Conservation (phyloP, 768 basidiomycete species). For the Melanogaster broomeanus region DNA sequence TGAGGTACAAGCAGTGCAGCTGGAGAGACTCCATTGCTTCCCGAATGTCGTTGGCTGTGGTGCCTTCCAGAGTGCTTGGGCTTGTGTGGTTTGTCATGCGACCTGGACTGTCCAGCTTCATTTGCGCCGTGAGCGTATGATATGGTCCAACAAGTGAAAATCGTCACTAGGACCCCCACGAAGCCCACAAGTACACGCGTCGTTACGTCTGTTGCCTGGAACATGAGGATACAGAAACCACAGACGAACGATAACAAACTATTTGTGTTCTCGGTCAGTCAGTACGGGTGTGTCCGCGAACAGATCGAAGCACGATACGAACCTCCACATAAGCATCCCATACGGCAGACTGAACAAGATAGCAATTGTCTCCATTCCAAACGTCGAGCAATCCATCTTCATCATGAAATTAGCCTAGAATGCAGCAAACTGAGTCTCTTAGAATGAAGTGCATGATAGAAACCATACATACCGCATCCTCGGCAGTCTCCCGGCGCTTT, state of each 20-base stretch:
- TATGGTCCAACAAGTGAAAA: not conserved
- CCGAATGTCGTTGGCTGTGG: too few relatives aligned
- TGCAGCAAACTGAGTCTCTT: not conserved
- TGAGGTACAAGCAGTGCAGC: too few relatives aligned
- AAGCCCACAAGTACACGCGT: not conserved
- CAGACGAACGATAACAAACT: not conserved
- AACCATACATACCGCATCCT: slow-evolving; percentile 29
- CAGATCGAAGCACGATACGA: not conserved
- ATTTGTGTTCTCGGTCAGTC: not conserved
- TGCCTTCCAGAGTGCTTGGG: not conserved
- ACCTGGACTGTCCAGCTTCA: not conserved
- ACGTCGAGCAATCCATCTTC: not conserved
- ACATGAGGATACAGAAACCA: not conserved
- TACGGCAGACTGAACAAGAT: slow-evolving; percentile 35
- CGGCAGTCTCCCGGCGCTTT: slow-evolving; percentile 20
- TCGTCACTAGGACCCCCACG: not conserved
- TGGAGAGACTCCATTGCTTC: too few relatives aligned
- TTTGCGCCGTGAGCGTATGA: not conserved
- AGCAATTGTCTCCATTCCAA: slow-evolving; percentile 29
- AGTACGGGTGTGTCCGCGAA: not conserved
- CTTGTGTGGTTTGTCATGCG: not conserved
- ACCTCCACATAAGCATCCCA: slow-evolving; percentile 35
- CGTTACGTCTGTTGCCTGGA: not conserved
- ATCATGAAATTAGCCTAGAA: not conserved
- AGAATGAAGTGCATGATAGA: not conserved